Evolutionary conservation across 1,284 basidiomycete species (phyloP).

Genomic region (Porodaedalea pini): DNA sequence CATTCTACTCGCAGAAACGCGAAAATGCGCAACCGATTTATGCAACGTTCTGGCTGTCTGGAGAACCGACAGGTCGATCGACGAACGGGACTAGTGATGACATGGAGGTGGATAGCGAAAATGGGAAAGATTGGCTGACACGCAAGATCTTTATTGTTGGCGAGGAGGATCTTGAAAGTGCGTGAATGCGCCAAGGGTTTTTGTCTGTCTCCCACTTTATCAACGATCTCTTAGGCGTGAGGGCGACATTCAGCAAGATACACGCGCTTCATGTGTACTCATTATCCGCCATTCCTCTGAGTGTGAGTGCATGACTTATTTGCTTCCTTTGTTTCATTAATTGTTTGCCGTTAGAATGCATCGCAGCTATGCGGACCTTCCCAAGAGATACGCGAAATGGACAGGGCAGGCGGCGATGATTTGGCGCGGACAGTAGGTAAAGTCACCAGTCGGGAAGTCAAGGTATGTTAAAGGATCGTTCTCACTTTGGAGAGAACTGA

Average conservation of each 20-base stretch:
- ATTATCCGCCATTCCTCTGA: conserved; percentile 54
- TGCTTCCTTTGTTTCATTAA: not conserved
- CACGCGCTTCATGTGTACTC: conserved; percentile 61
- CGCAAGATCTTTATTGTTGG: conserved; percentile 51
- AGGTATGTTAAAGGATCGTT: conserved; percentile 34
- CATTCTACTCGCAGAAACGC: conserved; percentile 44
- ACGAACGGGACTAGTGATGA: conserved; percentile 31
- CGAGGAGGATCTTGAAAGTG: conserved; percentile 58
- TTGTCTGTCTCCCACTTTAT: too few relatives aligned
- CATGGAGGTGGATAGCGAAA: conserved; percentile 40
- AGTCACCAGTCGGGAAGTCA: conserved; percentile 43
- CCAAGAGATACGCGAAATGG: conserved; percentile 39
- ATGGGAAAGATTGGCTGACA: conserved; percentile 40
- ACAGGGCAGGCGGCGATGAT: conserved; percentile 11
- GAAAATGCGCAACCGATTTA: conserved; percentile 40
- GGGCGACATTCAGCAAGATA: conserved; percentile 45
- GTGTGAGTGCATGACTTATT: conserved; percentile 38
- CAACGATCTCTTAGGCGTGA: conserved; percentile 42
- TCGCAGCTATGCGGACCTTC: conserved; percentile 53
- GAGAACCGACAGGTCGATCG: conserved; percentile 35
- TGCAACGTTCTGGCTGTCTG: conserved; percentile 68
- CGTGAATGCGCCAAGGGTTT: conserved; percentile 24
- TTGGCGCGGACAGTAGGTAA: conserved; percentile 19
- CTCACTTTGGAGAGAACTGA: not conserved
- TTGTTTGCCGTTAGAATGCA: conserved; percentile 47